Base-by-base conservation (phyloP, 768 basidiomycete species). In the Leccinum subgranulosum region DNA sequence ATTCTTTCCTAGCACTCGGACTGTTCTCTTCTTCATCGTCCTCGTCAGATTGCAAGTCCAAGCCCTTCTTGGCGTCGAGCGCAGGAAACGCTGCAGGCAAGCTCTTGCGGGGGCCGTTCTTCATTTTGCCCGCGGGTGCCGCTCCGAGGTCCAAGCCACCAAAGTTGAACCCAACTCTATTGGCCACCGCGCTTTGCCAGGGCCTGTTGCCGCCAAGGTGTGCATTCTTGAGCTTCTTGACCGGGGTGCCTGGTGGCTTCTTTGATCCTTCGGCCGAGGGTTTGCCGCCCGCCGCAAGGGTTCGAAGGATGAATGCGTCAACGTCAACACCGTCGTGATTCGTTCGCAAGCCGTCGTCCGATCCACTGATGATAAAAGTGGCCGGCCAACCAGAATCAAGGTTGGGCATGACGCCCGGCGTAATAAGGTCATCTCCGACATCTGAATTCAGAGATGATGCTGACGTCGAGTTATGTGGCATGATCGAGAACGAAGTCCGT, bases 101-200 rank as follows among this genome's bases (percentile, higher is more conserved):
- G 58, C 89, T 91, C 76, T 91, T 87, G 54, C 89, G 77, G 48
- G 79, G 79, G 19, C 84, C 84, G 33, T 71, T 76, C 69, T 81
- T 81, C 33, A 69, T 75, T 60, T 79, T 79, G 29, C 66, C 67
- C 1, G 58, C 64, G 62, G 74, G 78, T 27, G 73, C 73, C 23
- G 74, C 72, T 43, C 57, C 65, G n/a, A 65, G 72, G 21, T 75
- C 75, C 12, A 73, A 67, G 17, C 73, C 78, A 31, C 72, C 73
- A 66, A 81, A 82, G 34, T 79, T 76, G 29, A 81, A 78, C 28
- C 77, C 76, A 49, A 90, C 83, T 69, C 87, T 90, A 61, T 79
- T 71, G 14, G 89, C 81, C 19, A 91, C 81, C 4, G 89, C 89
- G 66, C 90, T 91, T 69, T 90, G 89, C 89, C 89, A 92, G 4